Conservation (phyloP, 768 basidiomycete species). For the Rubroboletus pulcherrimus region DNA sequence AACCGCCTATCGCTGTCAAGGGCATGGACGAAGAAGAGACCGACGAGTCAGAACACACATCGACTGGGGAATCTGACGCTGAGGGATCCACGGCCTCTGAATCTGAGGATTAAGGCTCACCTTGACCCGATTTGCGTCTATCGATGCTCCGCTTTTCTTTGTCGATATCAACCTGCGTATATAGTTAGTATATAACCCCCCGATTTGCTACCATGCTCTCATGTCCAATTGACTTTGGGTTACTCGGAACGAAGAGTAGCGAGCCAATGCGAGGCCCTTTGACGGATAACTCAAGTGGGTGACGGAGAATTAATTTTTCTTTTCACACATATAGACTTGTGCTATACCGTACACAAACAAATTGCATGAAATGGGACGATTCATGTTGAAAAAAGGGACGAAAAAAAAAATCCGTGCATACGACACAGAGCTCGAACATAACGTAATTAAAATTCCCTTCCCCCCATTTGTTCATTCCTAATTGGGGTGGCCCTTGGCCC, state of each 20-base stretch:
- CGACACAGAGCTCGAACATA: no score
- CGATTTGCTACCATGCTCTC: background rate
- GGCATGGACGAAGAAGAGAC: conserved; percentile 6
- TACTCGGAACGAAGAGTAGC: background rate
- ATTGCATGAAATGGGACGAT: no score
- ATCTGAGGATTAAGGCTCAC: background rate
- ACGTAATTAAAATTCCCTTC: no score
- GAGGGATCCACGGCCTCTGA: conserved; percentile 1
- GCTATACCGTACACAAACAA: no score
- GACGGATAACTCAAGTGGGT: background rate
- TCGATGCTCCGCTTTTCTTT: background rate
- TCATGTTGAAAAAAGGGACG: no score
- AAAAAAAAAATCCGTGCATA: no score
- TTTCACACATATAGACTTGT: no score
- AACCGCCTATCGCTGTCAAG: conserved; percentile 24
- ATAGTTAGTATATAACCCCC: conserved; percentile 1
- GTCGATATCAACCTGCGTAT: background rate
- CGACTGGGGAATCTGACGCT: background rate
- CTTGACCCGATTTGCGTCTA: no score
- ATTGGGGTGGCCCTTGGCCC: no score
- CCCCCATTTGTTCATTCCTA: no score
- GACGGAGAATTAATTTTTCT: no score
- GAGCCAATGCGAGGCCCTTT: background rate
- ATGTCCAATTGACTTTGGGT: background rate
- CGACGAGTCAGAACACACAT: background rate